These are phyloP conservation scores for Verticillium dahliae DNA, from an alignment of 2,329 filamentous ascomycete genomes.

Conservation along the genomic window DNA sequence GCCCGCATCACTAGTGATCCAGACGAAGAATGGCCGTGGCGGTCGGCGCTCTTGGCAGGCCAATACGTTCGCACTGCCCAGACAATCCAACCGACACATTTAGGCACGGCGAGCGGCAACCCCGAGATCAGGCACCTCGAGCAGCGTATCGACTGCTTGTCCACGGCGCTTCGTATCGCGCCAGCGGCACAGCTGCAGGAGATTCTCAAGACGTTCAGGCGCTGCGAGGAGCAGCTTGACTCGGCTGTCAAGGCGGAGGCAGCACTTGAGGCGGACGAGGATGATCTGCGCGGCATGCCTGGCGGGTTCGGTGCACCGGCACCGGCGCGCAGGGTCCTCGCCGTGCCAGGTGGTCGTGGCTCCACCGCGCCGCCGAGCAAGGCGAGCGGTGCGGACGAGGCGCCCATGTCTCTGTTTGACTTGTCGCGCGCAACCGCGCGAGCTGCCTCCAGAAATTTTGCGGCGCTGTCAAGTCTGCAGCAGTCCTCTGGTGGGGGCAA, in stretches of 20 bases:
- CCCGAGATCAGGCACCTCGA: constrained; percentile 65
- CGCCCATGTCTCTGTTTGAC: constrained; percentile 60
- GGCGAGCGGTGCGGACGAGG: constrained; percentile 43
- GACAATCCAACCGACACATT: constrained; percentile 50
- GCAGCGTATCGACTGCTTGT: constrained; percentile 74
- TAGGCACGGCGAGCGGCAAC: constrained; percentile 54
- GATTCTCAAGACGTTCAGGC: constrained; percentile 67
- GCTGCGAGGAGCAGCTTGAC: constrained; percentile 73
- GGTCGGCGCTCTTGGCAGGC: constrained; percentile 70
- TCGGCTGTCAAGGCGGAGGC: constrained; percentile 59
- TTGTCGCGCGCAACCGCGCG: constrained; percentile 55
- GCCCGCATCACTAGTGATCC: not conserved
- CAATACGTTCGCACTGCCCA: constrained; percentile 56
- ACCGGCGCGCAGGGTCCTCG: constrained; percentile 22
- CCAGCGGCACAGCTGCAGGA: constrained; percentile 65
- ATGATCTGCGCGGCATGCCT: constrained; percentile 50
- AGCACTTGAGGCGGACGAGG: constrained; percentile 63
- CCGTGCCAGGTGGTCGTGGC: constrained; percentile 22
- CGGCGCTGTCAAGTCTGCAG: constrained; percentile 46
- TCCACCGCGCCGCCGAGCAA: constrained; percentile 23
- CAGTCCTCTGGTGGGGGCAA: constrained; percentile 24
- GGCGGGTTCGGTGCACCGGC: constrained; percentile 41
- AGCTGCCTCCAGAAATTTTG: constrained; percentile 51
- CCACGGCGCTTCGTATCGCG: constrained; percentile 67
- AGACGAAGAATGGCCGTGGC: constrained; percentile 67